These are phyloP conservation scores for Coemansia sp. DNA, from an alignment of 192 early-diverging fungal genomes.

Conservation along the genomic window DNA sequence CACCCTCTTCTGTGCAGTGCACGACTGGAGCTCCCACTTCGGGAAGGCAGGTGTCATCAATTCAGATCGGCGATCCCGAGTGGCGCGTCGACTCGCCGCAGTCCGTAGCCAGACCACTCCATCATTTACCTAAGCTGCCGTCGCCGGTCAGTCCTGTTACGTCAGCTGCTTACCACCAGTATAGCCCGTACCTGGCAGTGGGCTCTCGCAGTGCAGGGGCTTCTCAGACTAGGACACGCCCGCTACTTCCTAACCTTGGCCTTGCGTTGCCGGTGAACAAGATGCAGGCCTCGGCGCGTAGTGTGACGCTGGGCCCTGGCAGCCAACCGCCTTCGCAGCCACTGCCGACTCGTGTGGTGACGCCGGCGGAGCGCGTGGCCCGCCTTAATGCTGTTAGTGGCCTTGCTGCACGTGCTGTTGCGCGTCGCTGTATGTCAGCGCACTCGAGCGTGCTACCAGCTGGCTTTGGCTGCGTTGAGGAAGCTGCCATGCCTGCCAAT, in stretches of 20 bases:
- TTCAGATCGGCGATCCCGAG: conserved; percentile 54
- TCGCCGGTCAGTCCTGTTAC: conserved; percentile 30
- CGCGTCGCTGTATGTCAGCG: conserved; percentile 48
- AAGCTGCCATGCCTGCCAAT: background rate
- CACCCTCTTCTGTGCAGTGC: background rate
- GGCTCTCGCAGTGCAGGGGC: background rate
- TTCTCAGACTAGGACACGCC: background rate
- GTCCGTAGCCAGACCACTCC: conserved; percentile 7
- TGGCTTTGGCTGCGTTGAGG: conserved; percentile 23
- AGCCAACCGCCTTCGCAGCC: background rate
- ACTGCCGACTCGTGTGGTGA: conserved; percentile 22
- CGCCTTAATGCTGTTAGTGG: conserved; percentile 46
- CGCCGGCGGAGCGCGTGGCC: conserved; percentile 49
- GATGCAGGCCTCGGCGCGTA: conserved; percentile 11
- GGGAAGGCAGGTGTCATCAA: conserved; percentile 25
- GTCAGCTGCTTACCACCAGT: background rate
- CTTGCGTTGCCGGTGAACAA: background rate
- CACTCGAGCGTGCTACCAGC: conserved; percentile 28
- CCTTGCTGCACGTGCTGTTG: conserved; percentile 49
- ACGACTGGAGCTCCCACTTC: conserved; percentile 5
- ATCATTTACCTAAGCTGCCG: conserved; percentile 22
- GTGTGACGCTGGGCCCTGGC: conserved; percentile 32
- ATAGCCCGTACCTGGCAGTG: background rate
- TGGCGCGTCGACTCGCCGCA: conserved; percentile 52
- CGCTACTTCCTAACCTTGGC: background rate